These are phyloP conservation scores for Globisporangium lucens DNA, from an alignment of 352 stramenopile species.

Conservation along the genomic window DNA sequence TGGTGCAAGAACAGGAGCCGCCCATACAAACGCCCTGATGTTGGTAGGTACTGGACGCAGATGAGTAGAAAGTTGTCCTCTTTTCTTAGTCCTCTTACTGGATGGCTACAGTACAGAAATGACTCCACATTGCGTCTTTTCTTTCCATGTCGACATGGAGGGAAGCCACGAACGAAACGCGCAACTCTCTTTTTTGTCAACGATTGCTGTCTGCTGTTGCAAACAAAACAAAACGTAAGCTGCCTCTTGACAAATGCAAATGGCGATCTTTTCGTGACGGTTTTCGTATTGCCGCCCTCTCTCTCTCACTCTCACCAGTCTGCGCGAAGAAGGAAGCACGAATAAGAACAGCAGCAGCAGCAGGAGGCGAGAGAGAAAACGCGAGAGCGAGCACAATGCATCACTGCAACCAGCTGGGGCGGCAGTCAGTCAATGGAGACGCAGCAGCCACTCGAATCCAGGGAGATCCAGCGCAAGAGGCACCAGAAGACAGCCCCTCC, in stretches of 20 bases:
- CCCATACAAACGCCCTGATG: slow-evolving; percentile 4
- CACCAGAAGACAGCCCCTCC: not conserved
- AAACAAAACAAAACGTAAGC: not conserved
- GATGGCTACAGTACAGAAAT: slow-evolving; percentile 13
- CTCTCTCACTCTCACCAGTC: not conserved
- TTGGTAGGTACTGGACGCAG: slow-evolving; percentile 9
- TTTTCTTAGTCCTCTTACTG: not conserved
- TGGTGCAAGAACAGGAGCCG: slow-evolving; percentile 1
- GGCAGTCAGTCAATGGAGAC: not conserved
- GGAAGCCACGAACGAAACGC: not conserved
- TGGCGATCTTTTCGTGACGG: not conserved
- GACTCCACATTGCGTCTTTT: slow-evolving; percentile 4
- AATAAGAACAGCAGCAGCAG: not conserved
- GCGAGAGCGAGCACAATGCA: not conserved
- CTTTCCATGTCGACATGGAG: slow-evolving; percentile 5
- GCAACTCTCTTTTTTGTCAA: slow-evolving; percentile 6
- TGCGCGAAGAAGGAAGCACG: not conserved
- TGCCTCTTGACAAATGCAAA: not conserved
- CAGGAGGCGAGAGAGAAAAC: not conserved
- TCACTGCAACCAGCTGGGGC: not conserved
- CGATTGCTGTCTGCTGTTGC: not conserved
- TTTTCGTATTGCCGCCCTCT: too few relatives aligned
- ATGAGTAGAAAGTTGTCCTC: slow-evolving; percentile 7
- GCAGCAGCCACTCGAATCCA: not conserved
- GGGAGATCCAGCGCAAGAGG: not conserved